A percentile compares a stretch with the other conserved stretches of the same genome.
These are phyloP conservation scores for Podospora fimiseda DNA, from an alignment of 495 filamentous ascomycete genomes.

Conservation along the genomic window DNA sequence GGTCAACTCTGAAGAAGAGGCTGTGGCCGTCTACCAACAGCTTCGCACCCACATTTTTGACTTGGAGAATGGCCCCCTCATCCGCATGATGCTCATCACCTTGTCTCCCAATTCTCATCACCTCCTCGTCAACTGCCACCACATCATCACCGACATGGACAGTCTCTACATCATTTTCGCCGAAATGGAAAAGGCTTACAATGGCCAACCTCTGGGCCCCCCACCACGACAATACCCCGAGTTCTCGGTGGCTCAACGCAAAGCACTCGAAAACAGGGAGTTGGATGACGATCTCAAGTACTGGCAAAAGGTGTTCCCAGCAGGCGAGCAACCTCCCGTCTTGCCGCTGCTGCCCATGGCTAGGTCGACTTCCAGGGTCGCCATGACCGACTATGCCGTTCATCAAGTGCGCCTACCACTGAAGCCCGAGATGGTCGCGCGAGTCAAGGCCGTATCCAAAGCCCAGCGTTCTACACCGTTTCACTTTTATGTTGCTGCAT, in stretches of 20 bases:
- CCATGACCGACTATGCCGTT: neutral
- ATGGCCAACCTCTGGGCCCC: neutral
- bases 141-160: constrained; percentile 27
- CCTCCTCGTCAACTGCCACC: constrained; percentile 24
- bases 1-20: constrained; percentile 1
- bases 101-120: constrained; percentile 5
- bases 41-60: constrained; percentile 16
- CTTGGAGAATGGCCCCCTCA: constrained; percentile 9
- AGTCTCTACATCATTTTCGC: constrained; percentile 13
- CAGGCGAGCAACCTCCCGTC: constrained; percentile 9
- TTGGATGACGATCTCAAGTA: constrained; percentile 20
- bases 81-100: constrained; percentile 15
- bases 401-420: constrained; percentile 4
- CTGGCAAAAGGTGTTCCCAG: constrained; percentile 30
- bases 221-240: constrained; percentile 14
- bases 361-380: neutral
- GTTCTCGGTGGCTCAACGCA: neutral
- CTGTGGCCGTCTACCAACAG: neutral
- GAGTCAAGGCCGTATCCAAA: constrained; percentile 1
- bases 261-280: neutral
- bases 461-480: constrained; percentile 27
- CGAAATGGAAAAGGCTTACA: constrained; percentile 10
- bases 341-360: constrained; percentile 32
- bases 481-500: constrained; percentile 34
- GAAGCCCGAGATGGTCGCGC: neutral